Evolutionary conservation across 768 basidiomycete genomes (phyloP), one percentile per base, ranked within the genome.

Genomic region (Amanita phalloides): DNA sequence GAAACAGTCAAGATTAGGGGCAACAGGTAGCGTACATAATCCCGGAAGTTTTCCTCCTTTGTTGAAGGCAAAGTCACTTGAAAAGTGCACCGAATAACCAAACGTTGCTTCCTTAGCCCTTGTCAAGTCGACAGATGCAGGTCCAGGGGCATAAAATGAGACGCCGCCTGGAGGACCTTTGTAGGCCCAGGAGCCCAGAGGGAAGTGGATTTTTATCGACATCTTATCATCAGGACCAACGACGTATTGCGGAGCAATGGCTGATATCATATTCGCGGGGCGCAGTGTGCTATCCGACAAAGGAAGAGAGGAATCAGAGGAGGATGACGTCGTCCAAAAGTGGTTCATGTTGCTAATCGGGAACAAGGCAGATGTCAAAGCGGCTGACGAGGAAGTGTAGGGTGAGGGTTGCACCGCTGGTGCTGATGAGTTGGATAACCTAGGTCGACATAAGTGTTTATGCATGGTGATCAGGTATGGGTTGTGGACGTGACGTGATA

Each of bases 31-130:
- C 77, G 58, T 58, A 83, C 81, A 85, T 57, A 86, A 64, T 56
- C 84, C 85, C 17, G 84, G 85, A 23, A 87, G 71, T 64, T 86
- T 88, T 41, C 85, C 85, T 53, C 85, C 84, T 57, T 72, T 73
- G 56, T 78, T 71, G 66, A 76, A 86, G n/a, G 72, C 71, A 62
- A 83, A 86, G 26, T 76, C 84, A 11, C 71, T 61, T 28, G 74
- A 67, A 66, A 87, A 84, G 67, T 68, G 81, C 30, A 84, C 75
- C 1, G 80, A 77, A 67, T 77, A 77, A 0, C 69, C 76, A 57
- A 87, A 76, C 2, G 79, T 80, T 10, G 78, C 77, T 57, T 86
- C 84, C 61, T 79, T 82, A 17, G 82, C 86, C 3, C 65, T 74
- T 47, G 72, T 73, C 54, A 84, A 66, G 61, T 79, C 75, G 43